A percentile compares a stretch with the other conserved stretches of the same genome.
These are phyloP conservation scores for Rhizophagus prolifer DNA, from an alignment of 192 early-diverging fungal genomes.

Conservation along the genomic window DNA sequence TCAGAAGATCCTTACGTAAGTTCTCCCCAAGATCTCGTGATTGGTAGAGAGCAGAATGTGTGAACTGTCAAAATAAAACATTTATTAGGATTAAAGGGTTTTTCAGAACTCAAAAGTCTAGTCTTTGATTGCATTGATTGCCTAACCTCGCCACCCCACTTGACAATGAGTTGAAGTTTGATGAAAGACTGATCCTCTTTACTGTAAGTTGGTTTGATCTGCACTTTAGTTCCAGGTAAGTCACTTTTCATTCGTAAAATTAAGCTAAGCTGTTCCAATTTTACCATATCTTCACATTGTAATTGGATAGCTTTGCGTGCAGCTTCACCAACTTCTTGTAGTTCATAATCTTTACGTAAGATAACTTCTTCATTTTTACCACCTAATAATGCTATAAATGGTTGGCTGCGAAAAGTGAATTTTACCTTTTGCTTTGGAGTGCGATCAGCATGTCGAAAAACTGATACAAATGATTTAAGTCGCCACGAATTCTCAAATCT, in stretches of 20 bases:
- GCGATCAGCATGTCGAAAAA: slow-evolving; percentile 92
- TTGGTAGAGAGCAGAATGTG: slow-evolving; percentile 89
- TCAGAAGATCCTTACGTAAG: slow-evolving; percentile 84
- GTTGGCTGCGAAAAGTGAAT: slow-evolving; percentile 69
- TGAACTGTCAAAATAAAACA: slow-evolving; percentile 58
- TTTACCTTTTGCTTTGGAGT: slow-evolving; percentile 99
- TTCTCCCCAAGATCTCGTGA: slow-evolving; percentile 89
- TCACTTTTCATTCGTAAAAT: slow-evolving; percentile 80
- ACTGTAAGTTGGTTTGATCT: slow-evolving; percentile 77
- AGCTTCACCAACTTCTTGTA: slow-evolving; percentile 65
- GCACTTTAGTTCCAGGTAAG: slow-evolving; percentile 89
- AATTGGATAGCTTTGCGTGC: slow-evolving; percentile 53
- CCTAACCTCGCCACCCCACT: slow-evolving; percentile 88
- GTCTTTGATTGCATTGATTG: not conserved
- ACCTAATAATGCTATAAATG: slow-evolving; percentile 71
- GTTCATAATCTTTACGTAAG: slow-evolving; percentile 68
- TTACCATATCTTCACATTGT: slow-evolving; percentile 51
- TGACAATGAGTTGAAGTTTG: slow-evolving; percentile 89
- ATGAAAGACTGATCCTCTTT: slow-evolving; percentile 55
- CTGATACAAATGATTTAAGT: slow-evolving; percentile 89
- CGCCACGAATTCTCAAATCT: slow-evolving; percentile 84
- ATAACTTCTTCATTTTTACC: slow-evolving; percentile 75
- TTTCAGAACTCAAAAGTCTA: too few relatives aligned
- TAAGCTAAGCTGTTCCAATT: slow-evolving; percentile 65
- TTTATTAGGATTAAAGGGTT: not conserved